Evolutionary conservation across 2,329 filamentous ascomycete genomes (phyloP).

Genomic region (Ilyonectria sp.): DNA sequence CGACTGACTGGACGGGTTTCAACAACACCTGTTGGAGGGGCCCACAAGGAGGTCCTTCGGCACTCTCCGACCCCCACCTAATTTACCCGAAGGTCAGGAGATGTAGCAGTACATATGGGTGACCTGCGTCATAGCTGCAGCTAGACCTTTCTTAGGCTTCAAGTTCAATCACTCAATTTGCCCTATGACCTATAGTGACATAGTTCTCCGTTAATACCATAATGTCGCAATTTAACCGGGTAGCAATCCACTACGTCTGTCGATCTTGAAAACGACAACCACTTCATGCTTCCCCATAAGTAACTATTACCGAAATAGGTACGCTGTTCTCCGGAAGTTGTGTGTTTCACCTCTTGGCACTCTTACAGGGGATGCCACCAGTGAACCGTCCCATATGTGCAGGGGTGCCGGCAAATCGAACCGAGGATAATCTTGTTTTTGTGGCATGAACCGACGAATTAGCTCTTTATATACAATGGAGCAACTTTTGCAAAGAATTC

Average conservation of each 20-base stretch:
- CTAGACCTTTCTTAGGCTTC: background rate
- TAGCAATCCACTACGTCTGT: background rate
- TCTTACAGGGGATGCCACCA: background rate
- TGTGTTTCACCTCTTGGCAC: background rate
- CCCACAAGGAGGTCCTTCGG: background rate
- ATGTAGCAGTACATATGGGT: background rate
- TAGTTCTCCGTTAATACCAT: background rate
- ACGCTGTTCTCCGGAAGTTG: background rate
- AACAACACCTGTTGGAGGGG: background rate
- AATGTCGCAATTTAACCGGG: background rate
- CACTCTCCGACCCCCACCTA: background rate
- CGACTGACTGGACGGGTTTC: background rate
- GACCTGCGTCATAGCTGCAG: background rate
- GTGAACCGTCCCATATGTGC: background rate
- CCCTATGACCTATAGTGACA: background rate
- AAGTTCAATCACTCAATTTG: background rate
- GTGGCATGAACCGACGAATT: no score
- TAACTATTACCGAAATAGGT: background rate
- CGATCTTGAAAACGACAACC: background rate
- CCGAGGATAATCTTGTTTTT: background rate
- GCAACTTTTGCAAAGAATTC: no score
- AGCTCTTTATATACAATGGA: no score
- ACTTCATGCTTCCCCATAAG: background rate
- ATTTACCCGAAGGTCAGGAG: background rate
- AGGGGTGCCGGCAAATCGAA: background rate